A percentile compares a stretch with the other conserved stretches of the same genome.
Conservation (phyloP, 1,284 basidiomycete species). For the Cryptococcus maquisensis region DNA sequence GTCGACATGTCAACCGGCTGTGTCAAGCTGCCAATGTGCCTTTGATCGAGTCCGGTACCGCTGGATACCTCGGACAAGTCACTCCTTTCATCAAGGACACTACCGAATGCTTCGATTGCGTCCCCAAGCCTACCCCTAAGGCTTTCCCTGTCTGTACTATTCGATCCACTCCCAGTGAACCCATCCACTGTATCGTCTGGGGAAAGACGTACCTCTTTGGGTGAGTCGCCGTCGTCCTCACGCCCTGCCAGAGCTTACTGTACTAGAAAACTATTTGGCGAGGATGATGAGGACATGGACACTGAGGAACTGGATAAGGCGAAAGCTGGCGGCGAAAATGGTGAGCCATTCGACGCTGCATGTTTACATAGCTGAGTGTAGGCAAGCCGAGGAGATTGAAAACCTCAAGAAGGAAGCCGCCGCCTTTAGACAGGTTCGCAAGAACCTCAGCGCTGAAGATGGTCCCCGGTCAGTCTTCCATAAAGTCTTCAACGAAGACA, state of each 20-base stretch:
- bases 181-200: slow-evolving; percentile 99
- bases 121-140: slow-evolving; percentile 83
- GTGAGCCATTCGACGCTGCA: slow-evolving; percentile 53
- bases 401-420: slow-evolving; percentile 81
- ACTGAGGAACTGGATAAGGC: slow-evolving; percentile 51
- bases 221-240: slow-evolving; percentile 52
- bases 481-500: slow-evolving; percentile 89
- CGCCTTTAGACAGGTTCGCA: slow-evolving; percentile 77
- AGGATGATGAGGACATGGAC: slow-evolving; percentile 61
- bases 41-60: slow-evolving; percentile 92
- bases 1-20: slow-evolving; percentile 93
- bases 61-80: slow-evolving; percentile 81
- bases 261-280: slow-evolving; percentile 77
- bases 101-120: slow-evolving; percentile 89
- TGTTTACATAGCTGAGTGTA: not conserved
- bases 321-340: slow-evolving; percentile 63
- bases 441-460: slow-evolving; percentile 49
- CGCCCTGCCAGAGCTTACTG: not conserved
- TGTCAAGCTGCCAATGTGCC: slow-evolving; percentile 88
- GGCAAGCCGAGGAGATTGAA: slow-evolving; percentile 79
- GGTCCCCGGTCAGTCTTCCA: slow-evolving; percentile 73
- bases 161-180: slow-evolving; percentile 91
- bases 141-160: slow-evolving; percentile 98
- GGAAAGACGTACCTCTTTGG: slow-evolving; percentile 96
- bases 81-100: slow-evolving; percentile 59